phyloP scores from a whole-genome alignment of 306 rosid genomes.

The Sophora flavescens region DNA sequence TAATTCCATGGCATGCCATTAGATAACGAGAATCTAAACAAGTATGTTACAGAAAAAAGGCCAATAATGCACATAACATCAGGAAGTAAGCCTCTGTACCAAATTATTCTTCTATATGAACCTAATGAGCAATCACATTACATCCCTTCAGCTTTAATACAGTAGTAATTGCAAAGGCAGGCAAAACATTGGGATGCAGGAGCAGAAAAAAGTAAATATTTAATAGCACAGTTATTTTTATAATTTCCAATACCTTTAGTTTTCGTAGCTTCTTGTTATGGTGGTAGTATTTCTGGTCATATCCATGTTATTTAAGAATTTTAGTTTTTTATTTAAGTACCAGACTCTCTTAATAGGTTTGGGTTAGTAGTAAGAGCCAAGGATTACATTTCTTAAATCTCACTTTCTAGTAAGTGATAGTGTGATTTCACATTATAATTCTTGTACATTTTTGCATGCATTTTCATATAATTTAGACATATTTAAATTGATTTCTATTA shows the following conservation, averaged over 20 bases:
- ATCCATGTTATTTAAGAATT: conserved; percentile 24
- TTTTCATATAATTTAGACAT: no score
- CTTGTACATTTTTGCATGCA: no score
- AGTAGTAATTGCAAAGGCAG: background rate
- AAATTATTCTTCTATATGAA: background rate
- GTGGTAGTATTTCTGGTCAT: conserved; percentile 19
- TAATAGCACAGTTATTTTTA: conserved; percentile 1
- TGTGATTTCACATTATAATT: no score
- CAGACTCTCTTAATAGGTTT: background rate
- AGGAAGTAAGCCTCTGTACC: background rate
- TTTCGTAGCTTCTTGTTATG: conserved; percentile 26
- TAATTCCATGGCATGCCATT: conserved; percentile 5
- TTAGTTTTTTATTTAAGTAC: conserved; percentile 3
- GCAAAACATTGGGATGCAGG: conserved; percentile 13
- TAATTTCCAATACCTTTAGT: conserved; percentile 12
- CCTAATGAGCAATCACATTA: conserved; percentile 1
- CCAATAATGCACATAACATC: background rate
- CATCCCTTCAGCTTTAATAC: conserved; percentile 21
- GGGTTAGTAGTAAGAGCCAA: conserved; percentile 15
- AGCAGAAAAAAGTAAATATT: conserved; percentile 38
- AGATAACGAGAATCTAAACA: conserved; percentile 22
- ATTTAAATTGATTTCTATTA: no score
- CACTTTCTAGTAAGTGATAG: no score
- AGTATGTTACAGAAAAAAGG: background rate
- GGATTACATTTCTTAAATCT: background rate